Conservation (phyloP, 2,329 filamentous ascomycete species). For the Magnaporthiopsis rhizophila region DNA sequence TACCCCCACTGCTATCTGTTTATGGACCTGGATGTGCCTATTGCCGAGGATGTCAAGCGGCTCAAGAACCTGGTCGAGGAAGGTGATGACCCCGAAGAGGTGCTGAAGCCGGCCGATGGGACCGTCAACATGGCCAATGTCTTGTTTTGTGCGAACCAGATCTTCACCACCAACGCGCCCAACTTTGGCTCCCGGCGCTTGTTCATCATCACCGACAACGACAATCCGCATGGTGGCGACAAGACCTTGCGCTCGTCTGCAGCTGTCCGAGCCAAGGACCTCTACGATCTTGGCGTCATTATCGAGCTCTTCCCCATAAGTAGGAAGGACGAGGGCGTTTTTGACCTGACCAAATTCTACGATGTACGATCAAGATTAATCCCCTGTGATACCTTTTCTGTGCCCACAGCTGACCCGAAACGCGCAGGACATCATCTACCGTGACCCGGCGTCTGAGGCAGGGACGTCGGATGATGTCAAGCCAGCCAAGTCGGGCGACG, state of each 20-base stretch:
- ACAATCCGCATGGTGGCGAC: constrained; percentile 69
- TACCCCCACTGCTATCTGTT: constrained; percentile 93
- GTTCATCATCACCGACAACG: constrained; percentile 95
- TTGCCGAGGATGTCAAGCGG: constrained; percentile 76
- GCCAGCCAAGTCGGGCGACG: constrained; percentile 48
- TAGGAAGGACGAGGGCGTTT: constrained; percentile 52
- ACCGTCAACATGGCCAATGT: constrained; percentile 75
- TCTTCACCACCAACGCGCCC: constrained; percentile 89
- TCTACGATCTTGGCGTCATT: constrained; percentile 85
- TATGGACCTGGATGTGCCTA: constrained; percentile 78
- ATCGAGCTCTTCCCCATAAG: constrained; percentile 94
- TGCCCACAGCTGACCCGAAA: constrained; percentile 6
- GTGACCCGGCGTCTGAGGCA: constrained; percentile 63
- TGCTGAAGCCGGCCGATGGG: constrained; percentile 58
- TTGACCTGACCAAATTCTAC: constrained; percentile 83
- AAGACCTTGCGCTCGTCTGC: constrained; percentile 69
- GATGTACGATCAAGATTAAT: constrained; percentile 50
- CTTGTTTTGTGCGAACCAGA: constrained; percentile 89
- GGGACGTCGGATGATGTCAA: constrained; percentile 50
- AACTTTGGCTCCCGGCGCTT: constrained; percentile 88
- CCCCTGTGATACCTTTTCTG: too few species aligned
- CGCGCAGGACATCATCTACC: constrained; percentile 79
- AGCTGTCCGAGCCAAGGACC: constrained; percentile 80
- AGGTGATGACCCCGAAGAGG: constrained; percentile 59
- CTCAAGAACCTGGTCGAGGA: constrained; percentile 71